A percentile compares a stretch with the other conserved stretches of the same genome.
phyloP scores from a whole-genome alignment of 192 early-diverging fungal genomes.

The Podila minutissima region DNA sequence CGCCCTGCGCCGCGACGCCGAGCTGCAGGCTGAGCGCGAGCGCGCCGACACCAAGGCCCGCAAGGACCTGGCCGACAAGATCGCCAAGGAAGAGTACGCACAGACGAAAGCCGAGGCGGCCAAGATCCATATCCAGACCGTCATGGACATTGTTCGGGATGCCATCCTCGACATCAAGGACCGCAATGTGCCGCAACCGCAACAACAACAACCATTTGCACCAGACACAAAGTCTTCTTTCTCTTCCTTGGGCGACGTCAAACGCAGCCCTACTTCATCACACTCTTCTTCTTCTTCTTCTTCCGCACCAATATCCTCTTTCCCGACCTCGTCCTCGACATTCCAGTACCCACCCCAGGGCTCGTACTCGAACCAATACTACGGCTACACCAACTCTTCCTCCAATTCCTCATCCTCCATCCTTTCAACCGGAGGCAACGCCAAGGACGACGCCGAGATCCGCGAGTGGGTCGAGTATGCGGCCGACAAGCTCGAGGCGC shows the following conservation, averaged over 20 bases:
- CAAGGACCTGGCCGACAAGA: slow-evolving; percentile 21
- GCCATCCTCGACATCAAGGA: slow-evolving; percentile 38
- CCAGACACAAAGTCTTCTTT: not conserved
- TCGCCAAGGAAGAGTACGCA: slow-evolving; percentile 35
- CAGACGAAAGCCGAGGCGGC: slow-evolving; percentile 18
- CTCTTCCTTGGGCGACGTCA: not conserved
- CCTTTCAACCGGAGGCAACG: not conserved
- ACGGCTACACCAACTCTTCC: not conserved
- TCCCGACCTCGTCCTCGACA: not conserved
- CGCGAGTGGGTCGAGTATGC: slow-evolving; percentile 48
- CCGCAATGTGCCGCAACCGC: not conserved
- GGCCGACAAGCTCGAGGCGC: slow-evolving; percentile 21
- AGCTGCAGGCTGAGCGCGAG: slow-evolving; percentile 22
- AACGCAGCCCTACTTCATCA: slow-evolving; percentile 7
- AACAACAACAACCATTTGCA: not conserved
- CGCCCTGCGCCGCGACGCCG: slow-evolving; percentile 25
- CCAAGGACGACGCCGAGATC: slow-evolving; percentile 37
- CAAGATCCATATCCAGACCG: slow-evolving; percentile 22
- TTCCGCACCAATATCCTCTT: not conserved
- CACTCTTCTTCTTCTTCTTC: not conserved
- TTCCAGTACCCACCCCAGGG: not conserved
- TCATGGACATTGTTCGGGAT: slow-evolving; percentile 23
- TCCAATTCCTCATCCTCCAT: not conserved
- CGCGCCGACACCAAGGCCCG: slow-evolving; percentile 11
- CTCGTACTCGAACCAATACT: not conserved